Evolutionary conservation across 2,329 filamentous ascomycete species (phyloP), one percentile per base, ranked within the genome.

Genomic region (Botrytis paeoniae): DNA sequence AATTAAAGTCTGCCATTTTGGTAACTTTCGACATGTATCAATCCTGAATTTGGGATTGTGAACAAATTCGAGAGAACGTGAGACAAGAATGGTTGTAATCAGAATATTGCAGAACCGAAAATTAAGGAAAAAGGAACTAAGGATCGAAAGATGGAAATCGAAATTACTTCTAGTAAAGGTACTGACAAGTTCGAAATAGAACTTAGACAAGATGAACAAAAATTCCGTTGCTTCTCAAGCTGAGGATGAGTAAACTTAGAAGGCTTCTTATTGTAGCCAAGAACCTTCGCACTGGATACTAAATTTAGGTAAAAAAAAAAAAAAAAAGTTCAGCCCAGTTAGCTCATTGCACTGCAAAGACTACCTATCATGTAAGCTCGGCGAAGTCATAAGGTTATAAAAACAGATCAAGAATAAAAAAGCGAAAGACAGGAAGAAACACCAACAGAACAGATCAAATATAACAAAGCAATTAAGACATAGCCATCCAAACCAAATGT

Each of bases 1-100:
- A 71, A 39, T 66, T 35, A 39, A 66, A 66, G 22, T 45, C 70
- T n/a, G 70, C 48, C 70, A 71, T 71, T 18, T 45, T 35, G 29
- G 25, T 18, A 2, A n/a, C 48, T 51, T 43, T 35, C 10, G 37
- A 20, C 18, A 45, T 45, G 37, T 39, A 57, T 35, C 10, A 41
- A n/a, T 39, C 16, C 35, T 41, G n/a, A 25, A 54, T 68, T 39
- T 57, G 22, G 9, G 6, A 12, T 16, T 22, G 8, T 57, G 48
- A 7, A 57, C 22, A 20, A 35, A 12, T 68, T 57, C 18, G 48
- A 57, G 35, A 32, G 14, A 57, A 6, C 7, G 39, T 63, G 25
- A 63, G 14, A 18, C 51, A 54, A 29, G 3, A 16, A 48, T 7
- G 41, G 1, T 22, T 39, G 35, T 45, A 39, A 54, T 39, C 1